phyloP scores from a whole-genome alignment of 2,329 filamentous ascomycete genomes.

The Zopfia rhizophila region DNA sequence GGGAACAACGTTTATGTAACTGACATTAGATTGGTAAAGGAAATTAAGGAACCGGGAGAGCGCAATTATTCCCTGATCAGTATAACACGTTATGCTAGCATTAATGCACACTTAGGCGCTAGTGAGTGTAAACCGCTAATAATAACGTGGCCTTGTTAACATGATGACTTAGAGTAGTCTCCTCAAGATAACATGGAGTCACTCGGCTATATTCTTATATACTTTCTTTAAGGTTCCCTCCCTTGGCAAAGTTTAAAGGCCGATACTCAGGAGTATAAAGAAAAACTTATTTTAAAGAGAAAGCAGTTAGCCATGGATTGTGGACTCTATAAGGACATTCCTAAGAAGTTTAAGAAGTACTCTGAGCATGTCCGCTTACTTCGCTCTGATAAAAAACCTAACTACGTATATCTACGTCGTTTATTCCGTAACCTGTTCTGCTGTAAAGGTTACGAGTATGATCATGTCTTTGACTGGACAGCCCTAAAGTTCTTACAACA shows the following conservation, averaged over 20 bases:
- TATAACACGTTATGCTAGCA: conserved; percentile 30
- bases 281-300: conserved; percentile 25
- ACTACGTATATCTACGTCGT: conserved; percentile 22
- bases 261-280: conserved; percentile 23
- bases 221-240: conserved; percentile 36
- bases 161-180: conserved; percentile 31
- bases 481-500: conserved; percentile 19
- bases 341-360: conserved; percentile 23
- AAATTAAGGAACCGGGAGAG: conserved; percentile 21
- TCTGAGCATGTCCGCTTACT: conserved; percentile 18
- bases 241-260: conserved; percentile 37
- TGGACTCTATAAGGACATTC: conserved; percentile 16
- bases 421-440: conserved; percentile 25
- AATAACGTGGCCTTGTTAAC: conserved; percentile 19
- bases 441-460: conserved; percentile 22
- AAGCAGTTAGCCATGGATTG: conserved; percentile 10
- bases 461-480: conserved; percentile 31
- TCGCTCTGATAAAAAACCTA: conserved; percentile 10
- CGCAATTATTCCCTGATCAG: conserved; percentile 24
- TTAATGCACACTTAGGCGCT: conserved; percentile 28
- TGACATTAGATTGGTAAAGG: too few relatives aligned
- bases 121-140: conserved; percentile 19
- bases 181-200: conserved; percentile 39
- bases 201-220: conserved; percentile 37
- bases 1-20: too few relatives aligned